Percentiles rank a stretch among this genome's conserved stretches.
These are phyloP conservation scores for Neophaeococcomyces aloes DNA, from an alignment of 2,329 filamentous ascomycete genomes.

Conservation along the genomic window DNA sequence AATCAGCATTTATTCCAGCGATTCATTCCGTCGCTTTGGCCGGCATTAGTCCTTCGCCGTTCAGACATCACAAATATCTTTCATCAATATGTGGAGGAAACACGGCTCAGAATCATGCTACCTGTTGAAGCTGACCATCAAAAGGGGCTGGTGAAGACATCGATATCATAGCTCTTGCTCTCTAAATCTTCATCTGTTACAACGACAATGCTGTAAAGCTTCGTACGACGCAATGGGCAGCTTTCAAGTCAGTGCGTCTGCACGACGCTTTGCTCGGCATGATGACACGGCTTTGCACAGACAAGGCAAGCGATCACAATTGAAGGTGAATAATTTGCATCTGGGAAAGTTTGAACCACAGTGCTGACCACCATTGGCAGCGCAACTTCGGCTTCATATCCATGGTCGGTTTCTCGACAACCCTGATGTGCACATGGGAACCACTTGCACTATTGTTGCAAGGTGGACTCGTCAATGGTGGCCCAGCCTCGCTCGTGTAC, in stretches of 20 bases:
- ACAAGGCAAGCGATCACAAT: constrained; percentile 9
- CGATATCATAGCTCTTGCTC: too few relatives aligned
- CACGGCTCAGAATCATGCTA: too few relatives aligned
- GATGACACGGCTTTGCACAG: constrained; percentile 7
- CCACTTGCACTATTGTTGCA: constrained; percentile 16
- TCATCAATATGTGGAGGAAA: too few relatives aligned
- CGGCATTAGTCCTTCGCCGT: too few relatives aligned
- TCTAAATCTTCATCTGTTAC: too few relatives aligned
- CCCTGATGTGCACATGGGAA: constrained; percentile 26
- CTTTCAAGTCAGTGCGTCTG: not conserved
- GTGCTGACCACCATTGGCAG: constrained; percentile 17
- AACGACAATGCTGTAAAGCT: too few relatives aligned
- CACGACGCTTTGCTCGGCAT: not conserved
- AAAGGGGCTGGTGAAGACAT: too few relatives aligned
- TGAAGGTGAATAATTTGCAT: constrained; percentile 5
- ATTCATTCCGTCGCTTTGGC: too few relatives aligned
- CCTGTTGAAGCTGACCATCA: too few relatives aligned
- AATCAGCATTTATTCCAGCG: too few relatives aligned
- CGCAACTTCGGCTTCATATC: constrained; percentile 35
- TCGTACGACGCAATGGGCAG: not conserved
- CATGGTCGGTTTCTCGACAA: constrained; percentile 34
- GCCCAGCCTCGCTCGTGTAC: constrained; percentile 19
- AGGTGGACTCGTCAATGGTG: constrained; percentile 17
- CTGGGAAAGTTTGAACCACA: not conserved
- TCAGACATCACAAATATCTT: too few relatives aligned